phyloP scores from a whole-genome alignment of 2,329 filamentous ascomycete genomes.

The Claviceps monticola region DNA sequence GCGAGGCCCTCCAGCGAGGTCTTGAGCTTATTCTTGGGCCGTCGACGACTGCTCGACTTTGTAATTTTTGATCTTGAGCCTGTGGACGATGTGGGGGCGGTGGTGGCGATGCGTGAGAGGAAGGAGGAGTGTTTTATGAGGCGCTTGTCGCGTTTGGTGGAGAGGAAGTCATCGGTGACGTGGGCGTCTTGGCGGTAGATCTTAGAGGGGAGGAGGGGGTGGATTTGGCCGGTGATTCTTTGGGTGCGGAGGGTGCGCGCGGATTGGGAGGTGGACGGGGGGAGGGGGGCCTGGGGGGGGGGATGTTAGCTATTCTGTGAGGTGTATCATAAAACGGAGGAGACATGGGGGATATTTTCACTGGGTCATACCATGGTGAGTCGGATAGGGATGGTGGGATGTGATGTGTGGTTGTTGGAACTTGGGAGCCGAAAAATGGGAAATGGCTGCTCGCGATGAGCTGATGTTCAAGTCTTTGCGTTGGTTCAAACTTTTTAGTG shows the following conservation, averaged over 20 bases:
- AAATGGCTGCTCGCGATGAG: too few species aligned
- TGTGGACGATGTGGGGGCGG: conserved; percentile 11
- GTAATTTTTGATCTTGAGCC: background rate
- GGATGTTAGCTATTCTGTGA: background rate
- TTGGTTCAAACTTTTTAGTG: too few species aligned
- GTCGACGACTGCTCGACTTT: conserved; percentile 23
- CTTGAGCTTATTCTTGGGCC: conserved; percentile 62
- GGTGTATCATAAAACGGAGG: too few species aligned
- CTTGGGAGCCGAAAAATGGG: too few species aligned
- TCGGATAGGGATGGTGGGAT: too few species aligned
- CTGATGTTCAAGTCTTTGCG: too few species aligned
- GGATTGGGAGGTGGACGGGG: conserved; percentile 23
- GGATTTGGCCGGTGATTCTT: conserved; percentile 33
- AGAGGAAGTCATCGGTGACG: conserved; percentile 45
- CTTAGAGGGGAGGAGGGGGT: conserved; percentile 37
- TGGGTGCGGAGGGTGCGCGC: conserved; percentile 42
- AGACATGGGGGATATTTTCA: too few species aligned
- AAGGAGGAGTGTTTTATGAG: conserved; percentile 70
- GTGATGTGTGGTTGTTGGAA: too few species aligned
- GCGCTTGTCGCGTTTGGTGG: conserved; percentile 72
- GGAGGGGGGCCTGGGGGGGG: background rate
- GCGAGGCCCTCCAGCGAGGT: conserved; percentile 62
- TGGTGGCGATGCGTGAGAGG: conserved; percentile 60
- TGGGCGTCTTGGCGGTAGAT: conserved; percentile 36
- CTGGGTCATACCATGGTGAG: too few species aligned